Base-by-base conservation (phyloP, 1,284 basidiomycete genomes). In the Trametes sp. region DNA sequence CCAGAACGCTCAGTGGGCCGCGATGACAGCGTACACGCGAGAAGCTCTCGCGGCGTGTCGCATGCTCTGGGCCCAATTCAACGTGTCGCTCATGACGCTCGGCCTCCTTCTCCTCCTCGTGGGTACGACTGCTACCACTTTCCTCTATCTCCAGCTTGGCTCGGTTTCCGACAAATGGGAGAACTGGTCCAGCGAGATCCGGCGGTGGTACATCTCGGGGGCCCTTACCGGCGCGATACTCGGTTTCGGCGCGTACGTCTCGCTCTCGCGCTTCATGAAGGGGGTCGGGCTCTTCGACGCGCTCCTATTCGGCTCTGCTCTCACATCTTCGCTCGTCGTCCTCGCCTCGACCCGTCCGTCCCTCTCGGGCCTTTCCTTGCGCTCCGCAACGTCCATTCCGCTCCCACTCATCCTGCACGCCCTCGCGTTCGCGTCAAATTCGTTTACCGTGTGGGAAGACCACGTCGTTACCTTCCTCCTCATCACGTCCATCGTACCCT, bases 361-460 rank as follows among this genome's bases (percentile, higher is more conserved):
- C 8, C 57, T 80, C 23, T 70, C 76, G 6, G 68, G 64, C n/a
- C 35, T 68, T 13, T 57, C 65, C 24, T 53, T 78, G 35, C 72
- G 71, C 53, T 83, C 79, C 54, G 74, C 75, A 59, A 49, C 29
- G 3, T 59, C 63, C 2, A 33, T 61, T 8, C 83, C 78, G 23
- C 69, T 90, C 28, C 74, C 84, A 44, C 83, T 93, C 52, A 64
- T 88, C 61, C 77, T 95, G 7, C 93, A 96, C 68, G 77, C 87
- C 2, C 58, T 91, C 5, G 82, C 88, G 2, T 95, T 95, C 75
- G 84, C 91, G 13, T 96, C 94, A 26, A 99, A 98, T 79, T 98
- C 95, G 0, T 98, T 94, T 79, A 93, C 93, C 33, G 87, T 99
- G 74, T 98, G 95, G 93, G 98, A 99, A 83, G 96, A 98, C 74